Conservation (phyloP, 768 basidiomycete genomes). For the Lyophyllum atratum region DNA sequence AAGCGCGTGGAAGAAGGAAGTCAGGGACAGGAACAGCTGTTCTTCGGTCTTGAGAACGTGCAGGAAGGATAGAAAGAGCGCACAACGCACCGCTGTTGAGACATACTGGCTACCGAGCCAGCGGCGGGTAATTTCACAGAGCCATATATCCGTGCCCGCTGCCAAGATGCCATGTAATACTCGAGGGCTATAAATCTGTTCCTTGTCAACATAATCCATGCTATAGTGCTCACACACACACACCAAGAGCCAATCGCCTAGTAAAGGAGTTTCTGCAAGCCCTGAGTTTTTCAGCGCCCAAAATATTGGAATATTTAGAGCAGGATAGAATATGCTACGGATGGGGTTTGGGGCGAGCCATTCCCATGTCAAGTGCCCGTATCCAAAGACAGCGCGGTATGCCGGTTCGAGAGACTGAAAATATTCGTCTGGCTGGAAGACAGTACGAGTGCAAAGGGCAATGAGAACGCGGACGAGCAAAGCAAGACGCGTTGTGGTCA, state of each 20-base stretch:
- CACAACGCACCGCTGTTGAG: conserved; percentile 60
- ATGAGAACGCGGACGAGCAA: conserved; percentile 55
- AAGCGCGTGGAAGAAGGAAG: conserved; percentile 86
- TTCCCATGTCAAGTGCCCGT: conserved; percentile 95
- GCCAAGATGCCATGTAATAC: conserved; percentile 77
- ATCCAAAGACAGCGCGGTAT: conserved; percentile 85
- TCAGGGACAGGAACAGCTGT: conserved; percentile 78
- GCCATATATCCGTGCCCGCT: conserved; percentile 76
- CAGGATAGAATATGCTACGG: conserved; percentile 81
- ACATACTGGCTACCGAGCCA: conserved; percentile 61
- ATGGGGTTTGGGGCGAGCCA: conserved; percentile 76
- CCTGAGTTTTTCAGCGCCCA: conserved; percentile 60
- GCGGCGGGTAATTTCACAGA: conserved; percentile 59
- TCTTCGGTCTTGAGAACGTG: neutral
- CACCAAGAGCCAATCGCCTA: conserved; percentile 63
- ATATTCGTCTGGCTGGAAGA: conserved; percentile 98
- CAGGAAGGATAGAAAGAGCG: neutral
- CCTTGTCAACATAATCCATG: conserved; percentile 1
- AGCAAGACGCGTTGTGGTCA: conserved; percentile 32
- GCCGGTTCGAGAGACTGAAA: conserved; percentile 95
- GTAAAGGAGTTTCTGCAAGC: conserved; percentile 42
- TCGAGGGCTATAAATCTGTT: conserved; percentile 73
- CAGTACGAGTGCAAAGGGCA: conserved; percentile 74
- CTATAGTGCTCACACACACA: conserved; percentile 28
- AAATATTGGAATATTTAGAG: conserved; percentile 78